Base-by-base conservation (phyloP, 257 asterid genomes). In the Fraxinus pennsylvanica region DNA sequence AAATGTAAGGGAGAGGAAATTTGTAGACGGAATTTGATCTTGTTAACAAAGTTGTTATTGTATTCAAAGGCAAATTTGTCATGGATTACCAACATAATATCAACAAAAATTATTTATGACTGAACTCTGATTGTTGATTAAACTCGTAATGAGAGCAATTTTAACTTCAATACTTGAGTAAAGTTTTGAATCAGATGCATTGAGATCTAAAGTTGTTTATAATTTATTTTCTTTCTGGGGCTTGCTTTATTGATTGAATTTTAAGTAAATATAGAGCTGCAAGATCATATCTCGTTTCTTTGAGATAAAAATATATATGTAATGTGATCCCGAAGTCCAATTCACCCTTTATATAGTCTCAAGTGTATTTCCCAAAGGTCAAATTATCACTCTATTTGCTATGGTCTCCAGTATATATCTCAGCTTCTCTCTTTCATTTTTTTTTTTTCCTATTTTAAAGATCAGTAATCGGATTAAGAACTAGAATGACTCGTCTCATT, bases 401-500 rank as follows among this genome's bases (percentile, higher is more conserved):
- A 41, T 9, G 47, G 47, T 9, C 47, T 41, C 47, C 2, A 41
- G 47, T 9, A 41, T 9, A 41, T 9, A 41, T 41, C 47, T 5
- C 43, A 25, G 25, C 9, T 36, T 39, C 9, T 61, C 45, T 6
- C 9, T 33, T 67, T 75, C 14, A 10, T 38, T 57, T 38, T 47
- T 29, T 10, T 32, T 41, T 25, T 25, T 54, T 52, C 3, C 54
- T 17, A 52, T 47, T 30, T 63, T 59, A 75, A 67, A 50, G 41
- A 78, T 71, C 45, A 39, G 73, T 73, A 70, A 67, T 38, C 0
- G 0, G 57, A 82, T 6, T 52, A 36, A n/a, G 59, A 74, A 74
- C 30, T 29, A 30, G 72, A 68, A 52, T 22, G 78, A 29, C n/a
- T 79, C 30, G 4, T 78, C 41, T 79, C 75, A 81, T 22, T 7